Base-by-base conservation (phyloP, 768 basidiomycete species). In the Leccinum olivaceopallidum region DNA sequence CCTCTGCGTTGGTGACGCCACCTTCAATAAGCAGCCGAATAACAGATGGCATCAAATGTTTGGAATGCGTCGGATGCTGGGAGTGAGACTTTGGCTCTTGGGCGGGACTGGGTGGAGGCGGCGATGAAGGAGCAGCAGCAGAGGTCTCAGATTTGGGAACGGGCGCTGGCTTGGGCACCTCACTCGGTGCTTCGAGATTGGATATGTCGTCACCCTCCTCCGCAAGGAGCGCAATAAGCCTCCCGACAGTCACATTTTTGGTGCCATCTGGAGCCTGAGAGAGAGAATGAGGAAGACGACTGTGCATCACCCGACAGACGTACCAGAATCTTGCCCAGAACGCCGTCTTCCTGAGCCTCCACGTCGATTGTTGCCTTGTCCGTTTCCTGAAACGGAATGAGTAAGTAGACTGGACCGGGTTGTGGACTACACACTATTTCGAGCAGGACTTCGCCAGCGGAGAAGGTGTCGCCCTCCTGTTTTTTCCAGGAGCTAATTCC, bases 311-410 rank as follows among this genome's bases (percentile, higher is more conserved):
- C 28, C 50, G 20, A 50, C 13, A 44, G 34, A 77, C 89, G 56
- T 69, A 95, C 95, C 68, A 99, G 66, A 64, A 98, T 96, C 80
- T 93, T 98, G 58, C 90, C 95, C 71, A 99, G 76, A 16, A 98
- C 76, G 64, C 97, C 97, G 68, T 98, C 95, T 32, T 98, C 96
- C 76, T 95, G 95, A 14, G 97, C 95, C 77, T 99, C 97, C 7
- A 99, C 96, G 73, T 99, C 97, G 70, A 98, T 97, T 2, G 94
- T 95, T 16, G 96, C 92, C 75, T 94, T 94, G 81, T 94, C 92
- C 48, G 92, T 94, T 81, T 94, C 92, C 92, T 94, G 75, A 59
- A 57, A 57, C 32, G 28, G 32, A 49, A 63, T 12, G 20, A 1
- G 20, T 20, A 47, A 59, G 58, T 22, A n/a, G 52, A 49, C 6